Evolutionary conservation across 1,284 basidiomycete genomes (phyloP).

Genomic region (Boletellus dicymbophilus): DNA sequence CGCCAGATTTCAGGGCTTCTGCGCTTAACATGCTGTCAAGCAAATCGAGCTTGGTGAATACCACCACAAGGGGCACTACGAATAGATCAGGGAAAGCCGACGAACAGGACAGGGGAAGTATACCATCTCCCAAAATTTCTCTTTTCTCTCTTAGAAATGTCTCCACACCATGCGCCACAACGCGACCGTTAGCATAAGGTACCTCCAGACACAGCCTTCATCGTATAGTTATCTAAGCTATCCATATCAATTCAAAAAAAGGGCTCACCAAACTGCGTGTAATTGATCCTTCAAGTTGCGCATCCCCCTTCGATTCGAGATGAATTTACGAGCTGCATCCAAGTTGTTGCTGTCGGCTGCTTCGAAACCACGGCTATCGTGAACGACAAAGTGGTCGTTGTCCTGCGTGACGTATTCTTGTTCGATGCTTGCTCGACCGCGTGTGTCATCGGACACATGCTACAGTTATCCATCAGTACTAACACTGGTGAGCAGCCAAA

Average conservation of each 20-base stretch:
- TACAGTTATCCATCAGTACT: background rate
- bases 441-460: background rate
- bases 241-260: too few species aligned
- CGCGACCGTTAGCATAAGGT: background rate
- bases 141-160: background rate
- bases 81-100: too few species aligned
- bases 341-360: background rate
- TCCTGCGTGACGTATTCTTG: background rate
- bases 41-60: constrained; percentile 7
- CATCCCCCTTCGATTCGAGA: background rate
- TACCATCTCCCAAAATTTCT: constrained; percentile 1
- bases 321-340: background rate
- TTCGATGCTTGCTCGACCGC: background rate
- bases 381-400: background rate
- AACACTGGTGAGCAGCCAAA: background rate
- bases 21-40: background rate
- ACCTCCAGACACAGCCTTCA: constrained; percentile 4
- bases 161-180: constrained; percentile 2
- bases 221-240: background rate
- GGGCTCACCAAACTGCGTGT: constrained; percentile 8
- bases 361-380: constrained; percentile 5
- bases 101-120: too few species aligned
- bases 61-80: constrained; percentile 6
- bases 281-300: background rate
- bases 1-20: background rate